Conservation (phyloP, 768 basidiomycete species). For the Guyanaporus albipodus region DNA sequence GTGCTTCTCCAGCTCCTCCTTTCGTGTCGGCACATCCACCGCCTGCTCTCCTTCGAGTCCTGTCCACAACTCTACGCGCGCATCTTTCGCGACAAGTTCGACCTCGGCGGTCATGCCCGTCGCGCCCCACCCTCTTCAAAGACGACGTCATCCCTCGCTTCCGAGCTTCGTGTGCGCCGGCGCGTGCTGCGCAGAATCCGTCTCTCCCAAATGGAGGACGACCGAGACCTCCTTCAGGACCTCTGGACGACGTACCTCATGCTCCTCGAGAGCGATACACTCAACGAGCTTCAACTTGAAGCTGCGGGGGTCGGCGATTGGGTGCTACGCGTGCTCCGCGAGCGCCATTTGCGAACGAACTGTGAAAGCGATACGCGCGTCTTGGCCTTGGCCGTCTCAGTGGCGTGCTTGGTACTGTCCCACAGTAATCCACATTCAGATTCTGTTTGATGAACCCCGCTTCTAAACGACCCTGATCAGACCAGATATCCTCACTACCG, state of each 20-base stretch:
- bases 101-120: conserved; percentile 29
- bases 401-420: conserved; percentile 35
- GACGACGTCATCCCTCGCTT: conserved; percentile 39
- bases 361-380: conserved; percentile 12
- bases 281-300: conserved; percentile 45
- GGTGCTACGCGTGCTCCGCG: conserved; percentile 22
- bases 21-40: conserved; percentile 43
- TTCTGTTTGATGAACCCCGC: conserved; percentile 21
- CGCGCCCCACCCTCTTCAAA: conserved; percentile 30
- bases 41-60: conserved; percentile 37
- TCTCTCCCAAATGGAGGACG: conserved; percentile 26
- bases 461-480: conserved; percentile 31
- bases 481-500: conserved; percentile 36
- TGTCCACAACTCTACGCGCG: conserved; percentile 55
- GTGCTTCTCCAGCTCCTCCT: conserved; percentile 43
- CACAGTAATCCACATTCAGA: conserved; percentile 32
- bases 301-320: conserved; percentile 37
- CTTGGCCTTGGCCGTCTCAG: conserved; percentile 28
- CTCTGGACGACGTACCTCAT: conserved; percentile 58
- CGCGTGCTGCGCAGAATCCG: conserved; percentile 47
- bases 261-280: conserved; percentile 52
- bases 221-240: conserved; percentile 36
- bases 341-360: conserved; percentile 8
- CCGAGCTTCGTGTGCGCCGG: conserved; percentile 47
- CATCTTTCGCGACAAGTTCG: conserved; percentile 51